Evolutionary conservation across 2,329 filamentous ascomycete genomes (phyloP).

Genomic region (Teratosphaeria epicoccoides): DNA sequence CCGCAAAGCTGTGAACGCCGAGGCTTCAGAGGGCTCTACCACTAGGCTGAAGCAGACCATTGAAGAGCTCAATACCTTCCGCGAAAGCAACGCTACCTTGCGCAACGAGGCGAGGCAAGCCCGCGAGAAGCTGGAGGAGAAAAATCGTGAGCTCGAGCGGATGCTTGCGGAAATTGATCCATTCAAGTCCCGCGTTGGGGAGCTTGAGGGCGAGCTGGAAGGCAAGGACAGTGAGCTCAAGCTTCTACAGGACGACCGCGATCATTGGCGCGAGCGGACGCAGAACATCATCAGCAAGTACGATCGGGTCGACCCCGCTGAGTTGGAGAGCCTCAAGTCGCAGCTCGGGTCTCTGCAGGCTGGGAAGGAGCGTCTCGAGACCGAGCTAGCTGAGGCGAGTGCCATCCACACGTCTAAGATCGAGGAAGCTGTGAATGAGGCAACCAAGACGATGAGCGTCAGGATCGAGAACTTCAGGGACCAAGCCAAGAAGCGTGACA

Average conservation of each 20-base stretch:
- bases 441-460: slow-evolving; percentile 2
- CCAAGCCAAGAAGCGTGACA: slow-evolving; percentile 40
- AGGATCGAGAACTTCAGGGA: slow-evolving; percentile 27
- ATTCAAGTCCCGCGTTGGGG: slow-evolving; percentile 65
- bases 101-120: slow-evolving; percentile 76
- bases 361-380: slow-evolving; percentile 45
- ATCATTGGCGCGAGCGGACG: slow-evolving; percentile 90
- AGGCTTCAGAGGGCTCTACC: slow-evolving; percentile 65
- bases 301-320: slow-evolving; percentile 84
- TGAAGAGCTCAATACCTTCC: slow-evolving; percentile 89
- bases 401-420: slow-evolving; percentile 37
- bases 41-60: slow-evolving; percentile 89
- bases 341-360: slow-evolving; percentile 48
- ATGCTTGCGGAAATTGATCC: slow-evolving; percentile 69
- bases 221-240: slow-evolving; percentile 81
- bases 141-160: slow-evolving; percentile 62
- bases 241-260: slow-evolving; percentile 79
- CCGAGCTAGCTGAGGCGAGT: slow-evolving; percentile 40
- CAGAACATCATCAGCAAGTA: slow-evolving; percentile 95
- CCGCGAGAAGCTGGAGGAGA: slow-evolving; percentile 64
- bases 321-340: slow-evolving; percentile 80
- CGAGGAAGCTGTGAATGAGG: slow-evolving; percentile 21
- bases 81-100: slow-evolving; percentile 85
- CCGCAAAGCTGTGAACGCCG: slow-evolving; percentile 60
- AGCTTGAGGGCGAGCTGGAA: slow-evolving; percentile 70